Evolutionary conservation across 176 grass and related monocot genomes (phyloP), one percentile per base, ranked within the genome.

Genomic region (Puya raimondii): DNA sequence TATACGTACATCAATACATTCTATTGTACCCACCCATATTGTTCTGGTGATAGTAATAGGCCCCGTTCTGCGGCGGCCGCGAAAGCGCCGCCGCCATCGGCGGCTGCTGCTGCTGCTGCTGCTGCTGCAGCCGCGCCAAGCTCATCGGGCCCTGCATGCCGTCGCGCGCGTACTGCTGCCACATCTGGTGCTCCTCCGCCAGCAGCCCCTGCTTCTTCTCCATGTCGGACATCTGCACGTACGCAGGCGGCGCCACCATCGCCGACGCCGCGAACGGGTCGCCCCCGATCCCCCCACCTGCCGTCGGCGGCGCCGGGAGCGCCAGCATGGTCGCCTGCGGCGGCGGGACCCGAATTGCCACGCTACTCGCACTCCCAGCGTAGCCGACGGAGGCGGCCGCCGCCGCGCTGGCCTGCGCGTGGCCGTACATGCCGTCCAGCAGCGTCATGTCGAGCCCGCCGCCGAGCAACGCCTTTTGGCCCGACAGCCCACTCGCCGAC

Each of bases 151-250:
- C 92, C 14, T 70, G 53, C 80, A 88, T 93, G 8, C 82, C 87
- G 22, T 84, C 84, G 15, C 26, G 71, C 1, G 76, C 81, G 17
- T 93, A 93, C 18, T 78, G 89, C 42, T 80, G 65, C 94, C 89
- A 93, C 26, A 78, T 50, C 29, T 65, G 72, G 69, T 88, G 80
- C 79, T 99, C 94, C 78, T 84, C 72, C 33, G 53, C 50, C 54
- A 99, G 16, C 20, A 82, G 52, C 9, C 72, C 54, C 64, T 88
- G 94, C 74, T 93, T 99, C 70, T 49, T 86, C 77, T 88, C 68
- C 79, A 93, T 78, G 15, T 97, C 94, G 4, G 89, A 88, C 89
- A 97, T 88, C 83, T 97, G 89, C 71, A 93, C 94, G 49, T 90
- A 99, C 13, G 84, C 57, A 10, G 94, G 89, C 47, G 89, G 66